Evolutionary conservation across 164 flowering plant genomes (phyloP).

Genomic region (Nelumbo lutea): DNA sequence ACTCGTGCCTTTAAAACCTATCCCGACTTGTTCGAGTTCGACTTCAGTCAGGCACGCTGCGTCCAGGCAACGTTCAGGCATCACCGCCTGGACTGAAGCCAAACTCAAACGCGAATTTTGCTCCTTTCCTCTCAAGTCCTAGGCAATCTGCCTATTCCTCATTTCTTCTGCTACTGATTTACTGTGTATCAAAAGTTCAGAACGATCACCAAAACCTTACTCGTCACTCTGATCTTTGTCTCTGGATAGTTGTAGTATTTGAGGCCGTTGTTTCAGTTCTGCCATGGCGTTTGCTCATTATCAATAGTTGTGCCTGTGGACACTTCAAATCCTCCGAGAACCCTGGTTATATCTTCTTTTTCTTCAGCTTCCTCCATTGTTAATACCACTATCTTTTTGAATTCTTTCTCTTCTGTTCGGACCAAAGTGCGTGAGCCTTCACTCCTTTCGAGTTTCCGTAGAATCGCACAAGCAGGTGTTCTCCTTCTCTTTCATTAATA

Average conservation of each 20-base stretch:
- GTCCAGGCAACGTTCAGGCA: no score
- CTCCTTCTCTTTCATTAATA: neutral
- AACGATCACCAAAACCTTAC: no score
- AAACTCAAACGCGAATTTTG: no score
- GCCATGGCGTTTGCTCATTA: constrained; percentile 41
- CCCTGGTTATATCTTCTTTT: constrained; percentile 1
- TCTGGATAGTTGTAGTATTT: no score
- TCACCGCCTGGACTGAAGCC: no score
- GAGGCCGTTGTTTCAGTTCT: neutral
- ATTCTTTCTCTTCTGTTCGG: constrained; percentile 4
- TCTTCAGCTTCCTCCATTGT: constrained; percentile 8
- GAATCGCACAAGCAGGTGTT: constrained; percentile 27
- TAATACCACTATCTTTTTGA: neutral
- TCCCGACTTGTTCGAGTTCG: no score
- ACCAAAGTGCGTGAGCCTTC: constrained; percentile 25
- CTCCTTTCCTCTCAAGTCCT: neutral
- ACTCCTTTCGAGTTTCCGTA: constrained; percentile 14
- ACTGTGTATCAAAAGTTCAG: no score
- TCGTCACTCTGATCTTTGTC: no score
- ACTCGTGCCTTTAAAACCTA: no score
- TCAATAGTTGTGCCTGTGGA: constrained; percentile 25
- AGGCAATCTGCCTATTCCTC: no score
- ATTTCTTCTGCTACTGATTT: no score
- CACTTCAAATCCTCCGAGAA: constrained; percentile 8
- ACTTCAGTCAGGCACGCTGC: no score